Evolutionary conservation across 2,329 filamentous ascomycete genomes (phyloP), one percentile per base, ranked within the genome.

Genomic region (Penicillium sp.): DNA sequence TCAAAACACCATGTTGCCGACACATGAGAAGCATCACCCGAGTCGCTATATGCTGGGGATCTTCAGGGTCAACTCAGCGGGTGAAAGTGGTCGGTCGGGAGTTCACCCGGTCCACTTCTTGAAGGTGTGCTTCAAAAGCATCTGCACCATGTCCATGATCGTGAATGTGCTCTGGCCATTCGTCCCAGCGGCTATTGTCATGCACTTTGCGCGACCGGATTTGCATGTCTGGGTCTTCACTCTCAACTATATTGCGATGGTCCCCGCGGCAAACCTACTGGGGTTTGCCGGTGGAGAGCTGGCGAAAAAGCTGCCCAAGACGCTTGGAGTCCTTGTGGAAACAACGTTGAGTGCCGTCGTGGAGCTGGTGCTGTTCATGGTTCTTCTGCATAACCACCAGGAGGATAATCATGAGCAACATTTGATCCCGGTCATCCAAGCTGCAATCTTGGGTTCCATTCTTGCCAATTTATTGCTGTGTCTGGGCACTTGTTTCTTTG

Each of bases 341-440:
- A 76, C 71, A 1, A 71, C 71, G 0, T 62, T 88, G 35, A 84
- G 83, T 2, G 85, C 84, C 0, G 66, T 88, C 7, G 85, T 92
- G 35, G 86, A 94, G 58, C 82, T 93, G 39, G 76, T 93, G 31
- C 68, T 93, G 18, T 92, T 93, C 64, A 82, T 90, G 70, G 76
- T 89, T 2, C 67, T 93, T 30, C 71, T 92, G 31, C 65, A 67
- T 43, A 73, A 67, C 69, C 60, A 80, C 20, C 18, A 9, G 5
- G 18, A 5, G 18, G 55, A 62, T 13, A 50, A 57, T 4, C 54
- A 63, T 12, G 52, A 60, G 8, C 66, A 66, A n/a, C 56, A 62
- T 28, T 44, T 65, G 18, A 65, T 82, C 42, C 71, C 74, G n/a
- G 84, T 92, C 50, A 85, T 93, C 51, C 79, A 86, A 56, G 85